phyloP scores from a whole-genome alignment of 2,329 filamentous ascomycete genomes.

The Domatiomyces globalis region DNA sequence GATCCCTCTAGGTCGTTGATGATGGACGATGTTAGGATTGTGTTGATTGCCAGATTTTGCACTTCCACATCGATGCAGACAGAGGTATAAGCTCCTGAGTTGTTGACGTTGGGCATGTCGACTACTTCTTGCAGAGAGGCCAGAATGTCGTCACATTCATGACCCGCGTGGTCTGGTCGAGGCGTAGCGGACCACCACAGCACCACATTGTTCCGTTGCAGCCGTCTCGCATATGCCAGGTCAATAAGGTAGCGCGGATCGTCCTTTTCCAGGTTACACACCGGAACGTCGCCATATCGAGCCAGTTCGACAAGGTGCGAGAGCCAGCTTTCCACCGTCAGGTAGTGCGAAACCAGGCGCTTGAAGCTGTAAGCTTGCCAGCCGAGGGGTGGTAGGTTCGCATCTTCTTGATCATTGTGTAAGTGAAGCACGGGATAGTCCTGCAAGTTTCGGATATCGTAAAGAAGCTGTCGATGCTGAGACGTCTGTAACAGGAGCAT shows the following conservation, averaged over 20 bases:
- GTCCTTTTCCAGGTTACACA: conserved; percentile 90
- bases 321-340: conserved; percentile 87
- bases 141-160: conserved; percentile 81
- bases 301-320: conserved; percentile 75
- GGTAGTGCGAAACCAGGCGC: conserved; percentile 73
- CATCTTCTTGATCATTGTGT: conserved; percentile 69
- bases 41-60: conserved; percentile 92
- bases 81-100: conserved; percentile 82
- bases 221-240: conserved; percentile 75
- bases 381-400: conserved; percentile 74
- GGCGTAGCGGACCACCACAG: conserved; percentile 91
- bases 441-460: conserved; percentile 69
- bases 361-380: conserved; percentile 88
- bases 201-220: conserved; percentile 84
- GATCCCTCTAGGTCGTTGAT: conserved; percentile 89
- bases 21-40: conserved; percentile 86
- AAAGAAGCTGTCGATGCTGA: conserved; percentile 62
- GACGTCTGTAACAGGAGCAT: conserved; percentile 86
- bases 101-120: conserved; percentile 85
- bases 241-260: conserved; percentile 93
- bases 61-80: conserved; percentile 93
- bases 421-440: conserved; percentile 75
- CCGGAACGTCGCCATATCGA: conserved; percentile 80
- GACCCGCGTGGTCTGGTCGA: conserved; percentile 84
- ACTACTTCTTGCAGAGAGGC: conserved; percentile 67